Evolutionary conservation across 345 rosid genomes (phyloP), one percentile per base, ranked within the genome.

Genomic region (Aegle marmelos): DNA sequence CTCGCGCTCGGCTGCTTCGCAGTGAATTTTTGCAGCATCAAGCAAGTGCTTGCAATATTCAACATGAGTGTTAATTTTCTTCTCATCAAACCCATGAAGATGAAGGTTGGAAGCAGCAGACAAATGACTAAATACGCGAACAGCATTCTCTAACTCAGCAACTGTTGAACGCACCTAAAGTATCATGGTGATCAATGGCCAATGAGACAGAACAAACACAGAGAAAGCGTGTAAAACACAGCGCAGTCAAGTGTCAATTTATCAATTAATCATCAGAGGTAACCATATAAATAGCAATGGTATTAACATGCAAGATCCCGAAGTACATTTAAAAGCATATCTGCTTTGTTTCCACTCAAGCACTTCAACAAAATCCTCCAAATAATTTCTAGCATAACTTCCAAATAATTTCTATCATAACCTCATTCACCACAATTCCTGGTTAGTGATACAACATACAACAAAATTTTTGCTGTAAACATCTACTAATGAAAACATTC

Each of bases 61-160:
- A 65, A 92, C 98, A 82, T 94, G 99, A 56, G 99, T 96, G 76
- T 91, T 92, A 80, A 96, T 96, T 86, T 96, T 96, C 89, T 96
- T 96, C 86, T 90, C 88, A 84, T 94, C 99, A 87, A 96, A 94
- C 78, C 97, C 98, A 85, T 94, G 98, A 81, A 91, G 88, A 68
- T 94, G 93, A 71, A 90, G 97, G 87, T 90, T 93, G 76, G 99
- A 92, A 74, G 97, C 93, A 79, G 97, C 98, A 79, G 95, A 91
- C 81, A 96, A 74, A 75, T 88, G 97, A 84, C 92, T 89, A 82
- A 96, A 94, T 72, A 94, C 76, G 31, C 95, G 94, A 61, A 96
- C 98, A 81, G 97, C 98, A 86, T 96, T 96, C 85, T 94, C 94
- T 63, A 95, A 90, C 82, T 96, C 98, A 60, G 92, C 93, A 83